phyloP scores from a whole-genome alignment of 108 stramenopile species.

The Nannochloropsis salina region DNA sequence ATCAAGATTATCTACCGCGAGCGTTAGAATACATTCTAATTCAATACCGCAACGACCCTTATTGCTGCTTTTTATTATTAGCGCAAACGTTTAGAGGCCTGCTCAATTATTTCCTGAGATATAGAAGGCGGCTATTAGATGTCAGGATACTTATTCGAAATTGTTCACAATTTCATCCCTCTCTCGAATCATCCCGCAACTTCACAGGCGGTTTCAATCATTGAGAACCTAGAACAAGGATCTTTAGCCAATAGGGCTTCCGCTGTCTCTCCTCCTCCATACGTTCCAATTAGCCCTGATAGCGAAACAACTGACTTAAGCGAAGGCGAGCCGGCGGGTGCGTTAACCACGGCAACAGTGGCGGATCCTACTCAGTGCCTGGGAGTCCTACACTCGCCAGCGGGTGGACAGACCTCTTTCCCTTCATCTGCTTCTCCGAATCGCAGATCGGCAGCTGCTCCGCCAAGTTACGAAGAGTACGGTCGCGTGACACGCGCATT shows the following conservation, averaged over 20 bases:
- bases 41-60: no score
- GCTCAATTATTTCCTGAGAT: not conserved
- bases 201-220: not conserved
- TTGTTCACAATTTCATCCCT: not conserved
- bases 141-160: not conserved
- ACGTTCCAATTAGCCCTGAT: not conserved
- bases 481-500: not conserved
- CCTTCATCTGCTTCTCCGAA: not conserved
- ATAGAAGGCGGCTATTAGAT: not conserved
- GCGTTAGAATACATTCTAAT: no score
- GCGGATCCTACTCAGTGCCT: not conserved
- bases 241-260: not conserved
- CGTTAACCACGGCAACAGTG: not conserved
- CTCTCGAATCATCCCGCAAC: not conserved
- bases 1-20: no score
- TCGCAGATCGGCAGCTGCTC: not conserved
- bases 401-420: no score
- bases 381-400: not conserved
- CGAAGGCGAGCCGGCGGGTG: not conserved
- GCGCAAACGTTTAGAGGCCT: no score
- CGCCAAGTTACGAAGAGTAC: constrained; percentile 11
- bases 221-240: not conserved
- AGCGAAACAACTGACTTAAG: not conserved
- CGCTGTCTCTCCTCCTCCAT: not conserved
- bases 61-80: no score